These are phyloP conservation scores for Neonectria neomacrospora DNA, from an alignment of 2,329 filamentous ascomycete genomes.

Conservation along the genomic window DNA sequence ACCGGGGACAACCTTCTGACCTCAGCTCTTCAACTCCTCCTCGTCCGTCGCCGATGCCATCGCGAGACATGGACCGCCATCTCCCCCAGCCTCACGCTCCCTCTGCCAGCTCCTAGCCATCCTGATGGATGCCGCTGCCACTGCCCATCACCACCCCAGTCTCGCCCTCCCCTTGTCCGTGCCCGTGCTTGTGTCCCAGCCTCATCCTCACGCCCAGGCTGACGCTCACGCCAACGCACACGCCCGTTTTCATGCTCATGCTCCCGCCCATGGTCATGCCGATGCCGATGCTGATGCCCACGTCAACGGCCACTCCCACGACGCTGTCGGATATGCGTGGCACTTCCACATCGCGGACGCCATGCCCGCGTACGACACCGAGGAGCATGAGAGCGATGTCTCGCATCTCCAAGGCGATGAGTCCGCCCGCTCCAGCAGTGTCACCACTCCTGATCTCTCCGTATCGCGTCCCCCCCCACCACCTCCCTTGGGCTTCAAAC, in stretches of 20 bases:
- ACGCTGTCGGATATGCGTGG: constrained; percentile 31
- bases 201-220: constrained; percentile 20
- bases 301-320: constrained; percentile 25
- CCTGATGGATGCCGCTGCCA: constrained; percentile 33
- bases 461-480: constrained; percentile 37
- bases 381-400: constrained; percentile 43
- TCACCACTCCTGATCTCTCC: constrained; percentile 42
- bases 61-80: constrained; percentile 33
- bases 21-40: constrained; percentile 2
- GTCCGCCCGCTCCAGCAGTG: constrained; percentile 46
- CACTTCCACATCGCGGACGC: constrained; percentile 30
- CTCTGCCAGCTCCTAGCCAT: constrained; percentile 24
- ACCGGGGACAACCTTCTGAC: background rate
- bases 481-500: constrained; percentile 25
- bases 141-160: constrained; percentile 12
- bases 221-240: constrained; percentile 25
- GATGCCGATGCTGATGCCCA: constrained; percentile 21
- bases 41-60: constrained; percentile 19
- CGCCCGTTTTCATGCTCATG: constrained; percentile 23
- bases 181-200: constrained; percentile 22
- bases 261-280: constrained; percentile 16
- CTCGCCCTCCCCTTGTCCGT: constrained; percentile 15
- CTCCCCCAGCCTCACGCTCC: constrained; percentile 25
- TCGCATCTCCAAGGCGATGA: constrained; percentile 42
- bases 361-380: constrained; percentile 43